Evolutionary conservation across 169 alveolate species (phyloP).

Genomic region (Theileria orientalis): DNA sequence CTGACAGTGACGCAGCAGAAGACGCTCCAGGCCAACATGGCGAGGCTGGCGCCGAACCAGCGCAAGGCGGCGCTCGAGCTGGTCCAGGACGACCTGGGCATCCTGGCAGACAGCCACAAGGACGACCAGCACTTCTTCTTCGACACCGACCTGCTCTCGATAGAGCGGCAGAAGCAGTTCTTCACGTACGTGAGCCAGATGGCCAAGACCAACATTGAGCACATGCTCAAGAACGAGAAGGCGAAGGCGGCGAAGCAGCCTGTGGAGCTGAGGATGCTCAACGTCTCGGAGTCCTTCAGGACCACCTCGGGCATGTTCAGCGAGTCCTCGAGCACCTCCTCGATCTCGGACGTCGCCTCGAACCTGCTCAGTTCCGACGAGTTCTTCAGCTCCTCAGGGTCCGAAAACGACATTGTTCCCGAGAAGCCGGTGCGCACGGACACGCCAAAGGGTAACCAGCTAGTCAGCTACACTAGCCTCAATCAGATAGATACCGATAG

Average conservation of each 20-base stretch:
- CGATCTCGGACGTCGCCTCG: constrained; percentile 73
- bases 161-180: constrained; percentile 80
- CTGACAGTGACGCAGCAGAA: constrained; percentile 74
- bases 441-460: neutral
- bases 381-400: constrained; percentile 54
- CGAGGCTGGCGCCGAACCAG: constrained; percentile 80
- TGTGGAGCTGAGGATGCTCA: neutral
- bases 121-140: constrained; percentile 72
- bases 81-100: constrained; percentile 84
- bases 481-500: too few relatives aligned
- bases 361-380: constrained; percentile 71
- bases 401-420: constrained; percentile 44
- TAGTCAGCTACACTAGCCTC: neutral
- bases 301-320: constrained; percentile 65
- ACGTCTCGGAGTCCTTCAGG: neutral
- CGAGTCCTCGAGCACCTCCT: constrained; percentile 62
- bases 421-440: constrained; percentile 16
- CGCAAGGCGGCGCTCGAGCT: constrained; percentile 84
- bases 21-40: constrained; percentile 69
- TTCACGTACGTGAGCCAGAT: constrained; percentile 78
- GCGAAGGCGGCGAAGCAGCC: constrained; percentile 9
- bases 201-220: constrained; percentile 79
- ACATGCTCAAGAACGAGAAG: constrained; percentile 37
- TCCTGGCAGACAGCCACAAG: constrained; percentile 79
- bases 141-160: constrained; percentile 80